A percentile compares a stretch with the other conserved stretches of the same genome.
phyloP scores from a whole-genome alignment of 169 alveolate genomes.

The Cryptosporidium meleagridis region DNA sequence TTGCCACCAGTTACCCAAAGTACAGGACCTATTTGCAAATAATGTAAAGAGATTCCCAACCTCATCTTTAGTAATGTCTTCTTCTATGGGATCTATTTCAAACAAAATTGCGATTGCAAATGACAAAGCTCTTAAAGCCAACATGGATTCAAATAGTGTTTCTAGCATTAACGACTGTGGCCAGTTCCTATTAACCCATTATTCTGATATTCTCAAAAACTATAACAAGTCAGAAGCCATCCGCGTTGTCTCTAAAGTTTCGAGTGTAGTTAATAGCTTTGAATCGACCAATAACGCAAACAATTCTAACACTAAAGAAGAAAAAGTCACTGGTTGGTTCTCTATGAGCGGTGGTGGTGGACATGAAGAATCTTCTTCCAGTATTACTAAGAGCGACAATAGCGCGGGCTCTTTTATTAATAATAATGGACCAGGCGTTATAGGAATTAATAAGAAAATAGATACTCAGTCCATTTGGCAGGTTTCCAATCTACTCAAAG shows the following conservation, averaged over 20 bases:
- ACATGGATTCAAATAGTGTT: conserved; percentile 6
- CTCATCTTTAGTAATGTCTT: neutral
- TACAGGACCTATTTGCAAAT: neutral
- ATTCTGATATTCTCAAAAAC: conserved; percentile 1
- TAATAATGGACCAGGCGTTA: neutral
- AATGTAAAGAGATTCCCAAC: conserved; percentile 26
- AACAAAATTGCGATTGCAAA: conserved; percentile 24
- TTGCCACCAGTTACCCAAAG: neutral
- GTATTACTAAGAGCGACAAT: neutral
- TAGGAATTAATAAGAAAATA: conserved; percentile 17
- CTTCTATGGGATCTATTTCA: conserved; percentile 30
- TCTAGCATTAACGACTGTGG: neutral
- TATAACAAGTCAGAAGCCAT: neutral
- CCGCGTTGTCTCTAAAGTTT: neutral
- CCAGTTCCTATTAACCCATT: conserved; percentile 16
- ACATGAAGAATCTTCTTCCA: neutral
- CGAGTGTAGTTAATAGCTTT: neutral
- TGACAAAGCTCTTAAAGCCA: conserved; percentile 35
- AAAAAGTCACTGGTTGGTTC: conserved; percentile 1
- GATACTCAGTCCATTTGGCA: conserved; percentile 65
- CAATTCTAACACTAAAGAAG: neutral
- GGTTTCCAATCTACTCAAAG: conserved; percentile 67
- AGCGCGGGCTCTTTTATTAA: neutral
- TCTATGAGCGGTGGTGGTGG: neutral
- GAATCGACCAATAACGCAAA: neutral